A percentile compares a stretch with the other conserved stretches of the same genome.
These are phyloP conservation scores for Amanita rubescens DNA, from an alignment of 768 basidiomycete species.

Conservation along the genomic window DNA sequence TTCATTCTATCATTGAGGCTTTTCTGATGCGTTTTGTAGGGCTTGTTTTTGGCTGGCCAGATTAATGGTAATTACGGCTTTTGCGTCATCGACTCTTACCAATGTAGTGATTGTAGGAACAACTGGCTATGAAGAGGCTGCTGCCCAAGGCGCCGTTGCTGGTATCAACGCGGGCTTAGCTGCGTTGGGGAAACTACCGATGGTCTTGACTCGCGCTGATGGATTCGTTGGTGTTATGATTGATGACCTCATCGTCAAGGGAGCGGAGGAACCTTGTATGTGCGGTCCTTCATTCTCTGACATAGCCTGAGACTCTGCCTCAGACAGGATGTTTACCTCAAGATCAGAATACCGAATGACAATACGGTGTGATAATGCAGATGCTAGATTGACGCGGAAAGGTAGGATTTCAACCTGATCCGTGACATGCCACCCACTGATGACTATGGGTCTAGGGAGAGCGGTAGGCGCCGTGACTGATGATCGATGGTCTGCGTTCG, in stretches of 20 bases:
- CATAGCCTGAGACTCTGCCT: not conserved
- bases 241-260: constrained; percentile 83
- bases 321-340: constrained; percentile 92
- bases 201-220: constrained; percentile 75
- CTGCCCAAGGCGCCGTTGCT: constrained; percentile 82
- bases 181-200: constrained; percentile 44
- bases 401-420: constrained; percentile 31
- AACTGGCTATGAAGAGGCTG: constrained; percentile 93
- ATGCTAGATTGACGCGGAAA: constrained; percentile 70
- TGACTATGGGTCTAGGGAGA: constrained; percentile 24
- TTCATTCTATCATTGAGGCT: not conserved
- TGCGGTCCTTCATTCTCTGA: constrained; percentile 8
- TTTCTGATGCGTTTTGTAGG: constrained; percentile 28
- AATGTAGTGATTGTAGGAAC: constrained; percentile 42
- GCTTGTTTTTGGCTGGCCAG: constrained; percentile 84
- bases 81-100: not conserved
- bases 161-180: constrained; percentile 83
- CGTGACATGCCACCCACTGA: not conserved
- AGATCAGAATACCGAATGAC: constrained; percentile 88
- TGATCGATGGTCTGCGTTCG: constrained; percentile 32
- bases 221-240: constrained; percentile 88
- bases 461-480: constrained; percentile 39
- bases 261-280: constrained; percentile 87
- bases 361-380: constrained; percentile 85
- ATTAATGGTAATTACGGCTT: constrained; percentile 57